phyloP scores from a whole-genome alignment of 495 filamentous ascomycete genomes.

The Podospora anserina region DNA sequence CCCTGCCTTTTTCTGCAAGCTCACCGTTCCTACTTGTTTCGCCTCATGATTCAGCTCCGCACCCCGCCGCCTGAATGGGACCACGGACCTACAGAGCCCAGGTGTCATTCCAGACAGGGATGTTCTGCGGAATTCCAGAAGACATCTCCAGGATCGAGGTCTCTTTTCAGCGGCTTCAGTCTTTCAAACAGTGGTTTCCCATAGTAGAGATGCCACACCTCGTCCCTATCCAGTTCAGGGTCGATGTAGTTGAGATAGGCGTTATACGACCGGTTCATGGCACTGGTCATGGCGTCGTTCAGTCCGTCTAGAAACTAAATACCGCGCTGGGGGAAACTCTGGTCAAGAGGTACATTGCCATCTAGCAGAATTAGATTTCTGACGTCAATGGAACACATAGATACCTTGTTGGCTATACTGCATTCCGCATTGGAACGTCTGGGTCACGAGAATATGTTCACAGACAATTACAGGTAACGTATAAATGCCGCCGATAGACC shows the following conservation, averaged over 20 bases:
- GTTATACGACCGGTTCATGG: not conserved
- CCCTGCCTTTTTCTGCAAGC: not conserved
- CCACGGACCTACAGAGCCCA: not conserved
- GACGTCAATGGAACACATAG: too few species aligned
- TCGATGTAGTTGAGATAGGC: slow-evolving; percentile 23
- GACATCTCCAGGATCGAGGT: slow-evolving; percentile 15
- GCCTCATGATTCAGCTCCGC: not conserved
- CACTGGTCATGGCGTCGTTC: slow-evolving; percentile 12
- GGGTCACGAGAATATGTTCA: too few species aligned
- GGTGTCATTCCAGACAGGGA: not conserved
- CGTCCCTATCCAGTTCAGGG: slow-evolving; percentile 10
- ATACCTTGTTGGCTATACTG: too few species aligned
- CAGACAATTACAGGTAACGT: too few species aligned
- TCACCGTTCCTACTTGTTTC: not conserved
- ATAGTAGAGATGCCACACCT: slow-evolving; percentile 19
- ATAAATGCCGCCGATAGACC: too few species aligned
- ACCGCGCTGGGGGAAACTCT: slow-evolving; percentile 11
- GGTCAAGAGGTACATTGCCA: slow-evolving; percentile 2
- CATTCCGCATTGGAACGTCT: too few species aligned
- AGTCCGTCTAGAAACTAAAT: slow-evolving; percentile 17
- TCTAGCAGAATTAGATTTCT: not conserved
- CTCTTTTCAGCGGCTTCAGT: slow-evolving; percentile 12
- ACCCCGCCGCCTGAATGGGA: not conserved
- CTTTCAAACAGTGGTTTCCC: slow-evolving; percentile 12
- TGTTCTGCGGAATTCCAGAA: slow-evolving; percentile 22